phyloP scores from a whole-genome alignment of 1,139 yeast species.

The Citeromyces hawaiiensis region DNA sequence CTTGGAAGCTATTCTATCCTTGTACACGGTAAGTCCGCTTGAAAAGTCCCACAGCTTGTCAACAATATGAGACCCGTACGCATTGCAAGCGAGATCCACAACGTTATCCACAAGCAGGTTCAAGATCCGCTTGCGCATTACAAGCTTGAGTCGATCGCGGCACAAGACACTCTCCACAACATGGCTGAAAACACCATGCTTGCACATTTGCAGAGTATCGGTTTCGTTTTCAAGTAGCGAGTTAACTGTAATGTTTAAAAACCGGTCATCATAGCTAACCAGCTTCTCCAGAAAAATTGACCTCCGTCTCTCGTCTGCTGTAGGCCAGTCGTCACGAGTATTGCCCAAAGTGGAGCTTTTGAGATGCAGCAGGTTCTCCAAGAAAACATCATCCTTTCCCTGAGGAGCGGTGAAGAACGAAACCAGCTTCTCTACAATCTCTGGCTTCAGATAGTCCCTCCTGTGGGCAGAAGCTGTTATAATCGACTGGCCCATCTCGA shows the following conservation, averaged over 20 bases:
- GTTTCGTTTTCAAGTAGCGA: slow-evolving; percentile 47
- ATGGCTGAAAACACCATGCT: slow-evolving; percentile 83
- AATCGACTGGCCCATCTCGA: slow-evolving; percentile 56
- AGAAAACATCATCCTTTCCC: slow-evolving; percentile 22
- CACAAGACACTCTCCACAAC: slow-evolving; percentile 55
- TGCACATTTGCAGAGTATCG: slow-evolving; percentile 57
- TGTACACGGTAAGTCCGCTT: slow-evolving; percentile 63
- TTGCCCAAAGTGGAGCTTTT: slow-evolving; percentile 67
- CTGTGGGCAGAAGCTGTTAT: slow-evolving; percentile 55
- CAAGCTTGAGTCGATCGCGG: slow-evolving; percentile 33
- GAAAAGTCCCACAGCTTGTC: slow-evolving; percentile 80
- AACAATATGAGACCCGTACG: slow-evolving; percentile 85
- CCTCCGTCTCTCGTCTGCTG: slow-evolving; percentile 79
- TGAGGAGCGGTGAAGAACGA: slow-evolving; percentile 15
- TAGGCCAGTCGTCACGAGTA: slow-evolving; percentile 82
- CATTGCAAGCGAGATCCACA: slow-evolving; percentile 61
- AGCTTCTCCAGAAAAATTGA: slow-evolving; percentile 62
- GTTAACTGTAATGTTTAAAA: slow-evolving; percentile 44
- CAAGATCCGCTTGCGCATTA: slow-evolving; percentile 54
- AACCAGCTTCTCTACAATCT: slow-evolving; percentile 46
- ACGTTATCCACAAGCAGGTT: slow-evolving; percentile 30
- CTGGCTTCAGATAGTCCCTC: slow-evolving; percentile 50
- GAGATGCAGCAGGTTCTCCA: slow-evolving; percentile 56
- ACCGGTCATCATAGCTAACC: slow-evolving; percentile 48
- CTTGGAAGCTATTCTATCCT: slow-evolving; percentile 66